Conservation (phyloP, 2,329 filamentous ascomycete genomes). For the Aureobasidium musti region DNA sequence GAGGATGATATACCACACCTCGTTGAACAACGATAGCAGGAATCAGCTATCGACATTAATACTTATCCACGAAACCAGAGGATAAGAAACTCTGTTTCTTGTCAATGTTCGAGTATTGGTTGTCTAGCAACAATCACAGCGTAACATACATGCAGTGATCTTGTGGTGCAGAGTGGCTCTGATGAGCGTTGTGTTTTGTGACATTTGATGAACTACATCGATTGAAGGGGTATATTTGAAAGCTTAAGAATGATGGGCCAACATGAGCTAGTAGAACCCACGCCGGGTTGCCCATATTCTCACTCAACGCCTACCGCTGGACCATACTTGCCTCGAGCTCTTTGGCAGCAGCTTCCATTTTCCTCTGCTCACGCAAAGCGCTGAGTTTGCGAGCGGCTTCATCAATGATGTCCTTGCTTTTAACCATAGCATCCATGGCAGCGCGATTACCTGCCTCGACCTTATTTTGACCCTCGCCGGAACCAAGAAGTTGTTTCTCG, state of each 20-base stretch:
- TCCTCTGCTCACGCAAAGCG: slow-evolving; percentile 19
- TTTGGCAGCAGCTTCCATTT: slow-evolving; percentile 11
- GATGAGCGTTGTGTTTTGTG: neutral
- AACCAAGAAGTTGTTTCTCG: slow-evolving; percentile 61
- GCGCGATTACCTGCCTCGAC: slow-evolving; percentile 69
- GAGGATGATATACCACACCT: slow-evolving; percentile 34
- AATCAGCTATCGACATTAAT: neutral
- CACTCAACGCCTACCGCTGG: neutral
- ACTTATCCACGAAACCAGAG: neutral
- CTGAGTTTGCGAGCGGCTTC: slow-evolving; percentile 28
- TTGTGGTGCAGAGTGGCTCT: neutral
- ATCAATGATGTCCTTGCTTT: slow-evolving; percentile 37
- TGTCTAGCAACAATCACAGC: neutral
- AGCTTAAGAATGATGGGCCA: neutral
- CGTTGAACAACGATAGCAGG: neutral
- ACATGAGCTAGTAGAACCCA: neutral
- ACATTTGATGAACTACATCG: neutral
- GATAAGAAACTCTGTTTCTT: neutral
- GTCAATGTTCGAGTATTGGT: neutral
- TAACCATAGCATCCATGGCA: slow-evolving; percentile 63
- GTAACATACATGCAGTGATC: neutral
- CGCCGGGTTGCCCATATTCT: neutral
- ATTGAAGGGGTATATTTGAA: neutral
- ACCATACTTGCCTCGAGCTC: neutral
- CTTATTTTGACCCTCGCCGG: slow-evolving; percentile 66